A percentile compares a stretch with the other conserved stretches of the same genome.
Conservation (phyloP, 768 basidiomycete genomes). For the Amanita rimosa region DNA sequence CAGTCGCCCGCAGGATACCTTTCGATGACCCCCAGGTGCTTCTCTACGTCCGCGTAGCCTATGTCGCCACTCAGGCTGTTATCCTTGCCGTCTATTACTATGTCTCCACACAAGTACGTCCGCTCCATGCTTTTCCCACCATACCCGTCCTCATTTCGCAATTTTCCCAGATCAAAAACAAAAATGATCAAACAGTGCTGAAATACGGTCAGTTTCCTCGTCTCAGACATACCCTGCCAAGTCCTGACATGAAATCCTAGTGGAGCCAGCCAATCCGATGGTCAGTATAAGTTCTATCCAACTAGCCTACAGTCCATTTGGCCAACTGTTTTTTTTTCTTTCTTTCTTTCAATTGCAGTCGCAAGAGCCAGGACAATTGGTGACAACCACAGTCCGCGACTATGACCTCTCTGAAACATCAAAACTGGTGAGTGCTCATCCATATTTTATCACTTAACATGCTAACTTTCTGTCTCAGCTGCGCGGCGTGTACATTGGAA, state of each 20-base stretch:
- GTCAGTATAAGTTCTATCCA: conserved; percentile 26
- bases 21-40: conserved; percentile 83
- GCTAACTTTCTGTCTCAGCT: conserved; percentile 30
- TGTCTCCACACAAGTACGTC: conserved; percentile 56
- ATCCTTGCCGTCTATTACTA: conserved; percentile 74
- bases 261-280: conserved; percentile 69
- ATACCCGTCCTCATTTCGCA: not conserved
- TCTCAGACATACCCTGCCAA: not conserved
- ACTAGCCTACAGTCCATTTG: not conserved
- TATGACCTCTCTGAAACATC: conserved; percentile 87
- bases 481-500: conserved; percentile 55
- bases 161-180: conserved; percentile 65
- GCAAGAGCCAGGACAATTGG: conserved; percentile 57
- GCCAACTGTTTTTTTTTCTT: not conserved
- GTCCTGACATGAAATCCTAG: conserved; percentile 24
- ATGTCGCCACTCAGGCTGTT: conserved; percentile 63
- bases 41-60: conserved; percentile 74
- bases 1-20: conserved; percentile 85
- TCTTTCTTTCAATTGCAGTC: conserved; percentile 33
- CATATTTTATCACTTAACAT: not conserved
- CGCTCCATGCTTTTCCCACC: not conserved
- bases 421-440: conserved; percentile 44
- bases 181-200: conserved; percentile 92
- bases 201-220: conserved; percentile 70
- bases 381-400: conserved; percentile 88